A percentile compares a stretch with the other conserved stretches of the same genome.
Conservation (phyloP, 176 grass and related monocot genomes). For the Stipa capillata region DNA sequence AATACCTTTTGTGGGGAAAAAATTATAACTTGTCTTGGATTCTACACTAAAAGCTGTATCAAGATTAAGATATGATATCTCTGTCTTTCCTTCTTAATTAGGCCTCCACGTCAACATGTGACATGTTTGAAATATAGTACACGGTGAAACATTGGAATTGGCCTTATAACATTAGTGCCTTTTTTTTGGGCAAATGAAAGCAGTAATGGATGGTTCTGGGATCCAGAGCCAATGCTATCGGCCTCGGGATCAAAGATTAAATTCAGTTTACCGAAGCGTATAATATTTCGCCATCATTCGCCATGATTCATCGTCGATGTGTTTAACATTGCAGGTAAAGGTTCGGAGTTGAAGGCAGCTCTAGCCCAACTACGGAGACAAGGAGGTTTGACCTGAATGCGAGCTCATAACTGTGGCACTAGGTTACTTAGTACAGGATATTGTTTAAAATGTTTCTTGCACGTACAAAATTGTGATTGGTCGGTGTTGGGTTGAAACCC, state of each 20-base stretch:
- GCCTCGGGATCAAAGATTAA: slow-evolving; percentile 45
- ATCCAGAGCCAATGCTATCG: slow-evolving; percentile 55
- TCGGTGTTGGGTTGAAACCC: slow-evolving; percentile 42
- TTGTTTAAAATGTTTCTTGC: slow-evolving; percentile 52
- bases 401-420: slow-evolving; percentile 55
- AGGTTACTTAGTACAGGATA: slow-evolving; percentile 42
- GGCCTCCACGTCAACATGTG: too few relatives aligned
- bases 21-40: too few relatives aligned
- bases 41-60: too few relatives aligned
- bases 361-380: slow-evolving; percentile 17
- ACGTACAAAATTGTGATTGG: slow-evolving; percentile 33
- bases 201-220: slow-evolving; percentile 48
- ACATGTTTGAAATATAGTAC: too few relatives aligned
- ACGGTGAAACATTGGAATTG: too few relatives aligned
- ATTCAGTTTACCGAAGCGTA: not conserved
- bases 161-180: slow-evolving; percentile 30
- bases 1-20: too few relatives aligned
- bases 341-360: slow-evolving; percentile 30
- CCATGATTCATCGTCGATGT: slow-evolving; percentile 32
- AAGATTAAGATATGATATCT: too few relatives aligned
- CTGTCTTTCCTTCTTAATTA: too few relatives aligned
- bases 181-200: slow-evolving; percentile 46
- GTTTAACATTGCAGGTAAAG: slow-evolving; percentile 32
- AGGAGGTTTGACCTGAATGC: slow-evolving; percentile 47
- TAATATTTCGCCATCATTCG: slow-evolving; percentile 41